A percentile compares a stretch with the other conserved stretches of the same genome.
Conservation (phyloP, 2,329 filamentous ascomycete species). For the Stagonosporopsis rhizophila region DNA sequence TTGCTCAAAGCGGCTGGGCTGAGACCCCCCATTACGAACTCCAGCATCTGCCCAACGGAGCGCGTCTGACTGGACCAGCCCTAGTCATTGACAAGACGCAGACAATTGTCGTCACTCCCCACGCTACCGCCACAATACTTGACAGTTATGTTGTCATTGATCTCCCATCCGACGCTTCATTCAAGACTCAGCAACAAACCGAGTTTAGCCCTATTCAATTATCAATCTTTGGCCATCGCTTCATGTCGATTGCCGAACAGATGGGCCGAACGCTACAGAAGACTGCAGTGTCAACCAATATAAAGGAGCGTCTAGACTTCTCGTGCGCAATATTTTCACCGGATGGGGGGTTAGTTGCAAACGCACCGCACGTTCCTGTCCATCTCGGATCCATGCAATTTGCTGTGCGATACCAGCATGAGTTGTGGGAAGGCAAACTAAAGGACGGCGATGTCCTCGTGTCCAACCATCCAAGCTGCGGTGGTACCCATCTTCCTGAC, state of each 20-base stretch:
- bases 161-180: not conserved
- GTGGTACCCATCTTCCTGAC: constrained; percentile 53
- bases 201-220: constrained; percentile 6
- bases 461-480: constrained; percentile 51
- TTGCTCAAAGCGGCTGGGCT: too few relatives aligned
- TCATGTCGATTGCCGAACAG: constrained; percentile 8
- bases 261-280: constrained; percentile 8
- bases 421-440: constrained; percentile 44
- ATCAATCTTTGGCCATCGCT: constrained; percentile 9
- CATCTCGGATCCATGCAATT: constrained; percentile 7
- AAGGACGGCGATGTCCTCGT: constrained; percentile 52
- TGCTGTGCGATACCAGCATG: constrained; percentile 50
- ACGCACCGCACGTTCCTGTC: constrained; percentile 8
- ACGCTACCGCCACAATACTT: constrained; percentile 74
- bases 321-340: constrained; percentile 8
- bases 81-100: constrained; percentile 85
- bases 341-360: constrained; percentile 5
- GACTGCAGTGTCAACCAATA: constrained; percentile 5
- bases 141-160: constrained; percentile 75
- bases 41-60: constrained; percentile 71
- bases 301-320: constrained; percentile 10
- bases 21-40: constrained; percentile 76
- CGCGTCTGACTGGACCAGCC: constrained; percentile 75
- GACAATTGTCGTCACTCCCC: constrained; percentile 84
- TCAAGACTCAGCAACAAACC: not conserved